A percentile compares a stretch with the other conserved stretches of the same genome.
phyloP scores from a whole-genome alignment of 768 basidiomycete genomes.

The Chalciporus chontae region DNA sequence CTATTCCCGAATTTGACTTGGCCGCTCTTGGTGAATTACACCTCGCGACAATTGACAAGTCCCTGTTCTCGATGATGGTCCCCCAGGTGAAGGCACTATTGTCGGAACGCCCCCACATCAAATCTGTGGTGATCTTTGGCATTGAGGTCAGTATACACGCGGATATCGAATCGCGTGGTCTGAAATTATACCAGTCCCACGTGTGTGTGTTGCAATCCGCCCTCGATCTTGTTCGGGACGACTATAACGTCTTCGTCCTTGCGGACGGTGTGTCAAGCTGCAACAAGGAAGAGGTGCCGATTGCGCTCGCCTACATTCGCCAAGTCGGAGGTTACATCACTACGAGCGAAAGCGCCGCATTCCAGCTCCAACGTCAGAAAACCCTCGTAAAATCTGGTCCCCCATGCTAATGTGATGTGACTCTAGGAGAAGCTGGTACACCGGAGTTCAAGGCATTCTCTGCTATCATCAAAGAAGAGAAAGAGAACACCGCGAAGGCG shows the following conservation, averaged over 20 bases:
- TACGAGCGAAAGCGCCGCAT: conserved; percentile 79
- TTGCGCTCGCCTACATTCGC: conserved; percentile 67
- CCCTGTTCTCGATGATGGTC: conserved; percentile 82
- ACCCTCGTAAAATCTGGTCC: conserved; percentile 5
- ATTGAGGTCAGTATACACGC: conserved; percentile 63
- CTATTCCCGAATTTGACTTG: conserved; percentile 58
- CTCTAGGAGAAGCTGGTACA: conserved; percentile 53
- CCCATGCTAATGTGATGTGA: conserved; percentile 9
- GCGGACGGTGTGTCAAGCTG: conserved; percentile 85
- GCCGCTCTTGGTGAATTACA: conserved; percentile 52
- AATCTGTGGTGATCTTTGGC: conserved; percentile 74
- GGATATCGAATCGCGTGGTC: neutral
- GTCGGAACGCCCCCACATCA: conserved; percentile 41
- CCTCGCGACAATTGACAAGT: conserved; percentile 68
- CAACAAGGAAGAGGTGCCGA: conserved; percentile 74
- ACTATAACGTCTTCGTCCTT: conserved; percentile 61
- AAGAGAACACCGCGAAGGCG: conserved; percentile 49
- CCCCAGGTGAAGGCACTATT: conserved; percentile 59
- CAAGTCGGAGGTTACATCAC: conserved; percentile 73
- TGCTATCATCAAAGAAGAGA: conserved; percentile 72
- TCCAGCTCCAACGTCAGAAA: conserved; percentile 65
- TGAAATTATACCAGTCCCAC: conserved; percentile 57
- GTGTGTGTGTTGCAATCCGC: conserved; percentile 87
- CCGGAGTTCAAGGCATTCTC: conserved; percentile 73
- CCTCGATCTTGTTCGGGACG: conserved; percentile 55